Percentiles rank a stretch among this genome's conserved stretches.
Conservation (phyloP, 352 stramenopile genomes). For the Pythium plurisporium region DNA sequence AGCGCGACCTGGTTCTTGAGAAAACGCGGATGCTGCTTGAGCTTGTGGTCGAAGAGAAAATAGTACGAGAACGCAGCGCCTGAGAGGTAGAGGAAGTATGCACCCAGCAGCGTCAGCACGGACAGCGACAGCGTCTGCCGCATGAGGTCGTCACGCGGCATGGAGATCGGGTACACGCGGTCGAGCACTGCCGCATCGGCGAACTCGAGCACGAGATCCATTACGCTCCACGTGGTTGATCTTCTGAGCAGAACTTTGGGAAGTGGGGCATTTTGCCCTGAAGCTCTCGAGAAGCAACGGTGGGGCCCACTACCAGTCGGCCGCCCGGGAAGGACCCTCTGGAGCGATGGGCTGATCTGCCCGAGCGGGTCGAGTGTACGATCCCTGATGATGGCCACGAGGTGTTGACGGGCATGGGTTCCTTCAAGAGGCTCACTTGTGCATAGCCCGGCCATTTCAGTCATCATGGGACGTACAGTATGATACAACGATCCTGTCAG, state of each 20-base stretch:
- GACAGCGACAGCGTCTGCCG: slow-evolving; percentile 51
- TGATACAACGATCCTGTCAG: too few relatives aligned
- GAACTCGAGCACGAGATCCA: slow-evolving; percentile 61
- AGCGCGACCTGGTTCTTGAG: slow-evolving; percentile 51
- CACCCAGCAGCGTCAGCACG: slow-evolving; percentile 44
- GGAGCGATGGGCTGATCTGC: too few relatives aligned
- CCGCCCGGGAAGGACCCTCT: too few relatives aligned
- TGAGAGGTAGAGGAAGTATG: slow-evolving; percentile 55
- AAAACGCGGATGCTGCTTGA: slow-evolving; percentile 65
- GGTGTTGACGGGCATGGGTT: not conserved
- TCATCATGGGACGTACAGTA: too few relatives aligned
- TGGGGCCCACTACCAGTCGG: too few relatives aligned
- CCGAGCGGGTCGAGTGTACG: too few relatives aligned
- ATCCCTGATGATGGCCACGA: not conserved
- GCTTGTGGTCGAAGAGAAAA: slow-evolving; percentile 59
- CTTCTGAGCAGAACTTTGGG: too few relatives aligned
- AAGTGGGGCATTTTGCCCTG: too few relatives aligned
- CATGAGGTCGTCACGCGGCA: slow-evolving; percentile 36
- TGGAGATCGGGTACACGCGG: slow-evolving; percentile 39
- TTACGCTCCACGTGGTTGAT: too few relatives aligned
- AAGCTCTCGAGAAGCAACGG: too few relatives aligned
- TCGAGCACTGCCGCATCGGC: slow-evolving; percentile 48
- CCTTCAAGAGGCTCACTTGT: too few relatives aligned
- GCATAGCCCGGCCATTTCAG: too few relatives aligned
- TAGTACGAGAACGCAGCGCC: slow-evolving; percentile 44